These are phyloP conservation scores for Penicillium cinerascens DNA, from an alignment of 495 filamentous ascomycete genomes.

Conservation along the genomic window DNA sequence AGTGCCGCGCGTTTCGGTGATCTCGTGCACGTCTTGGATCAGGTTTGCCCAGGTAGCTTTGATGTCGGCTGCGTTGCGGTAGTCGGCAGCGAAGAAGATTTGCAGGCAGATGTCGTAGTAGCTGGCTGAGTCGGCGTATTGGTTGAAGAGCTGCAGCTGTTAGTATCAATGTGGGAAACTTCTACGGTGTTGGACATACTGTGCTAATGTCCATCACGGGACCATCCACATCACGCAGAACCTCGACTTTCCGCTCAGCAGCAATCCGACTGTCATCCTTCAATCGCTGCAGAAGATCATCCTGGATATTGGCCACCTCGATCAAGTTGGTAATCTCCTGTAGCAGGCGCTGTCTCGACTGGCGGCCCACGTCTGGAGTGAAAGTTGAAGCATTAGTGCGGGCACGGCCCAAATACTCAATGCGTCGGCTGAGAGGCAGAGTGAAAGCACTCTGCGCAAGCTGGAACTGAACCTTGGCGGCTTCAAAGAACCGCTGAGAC, in stretches of 20 bases:
- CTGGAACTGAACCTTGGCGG: slow-evolving; percentile 78
- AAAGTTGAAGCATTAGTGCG: slow-evolving; percentile 80
- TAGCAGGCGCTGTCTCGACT: slow-evolving; percentile 70
- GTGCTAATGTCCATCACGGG: slow-evolving; percentile 67
- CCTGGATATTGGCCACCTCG: slow-evolving; percentile 91
- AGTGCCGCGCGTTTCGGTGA: slow-evolving; percentile 52
- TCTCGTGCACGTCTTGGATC: slow-evolving; percentile 64
- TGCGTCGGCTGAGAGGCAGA: slow-evolving; percentile 70
- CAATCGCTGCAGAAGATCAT: slow-evolving; percentile 80
- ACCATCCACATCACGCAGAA: slow-evolving; percentile 67
- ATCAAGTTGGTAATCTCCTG: slow-evolving; percentile 82
- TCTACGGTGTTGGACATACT: slow-evolving; percentile 54
- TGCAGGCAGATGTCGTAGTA: slow-evolving; percentile 92
- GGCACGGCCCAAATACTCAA: slow-evolving; percentile 84
- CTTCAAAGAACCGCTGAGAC: slow-evolving; percentile 72
- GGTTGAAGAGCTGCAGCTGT: slow-evolving; percentile 72
- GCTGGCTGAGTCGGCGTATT: slow-evolving; percentile 77
- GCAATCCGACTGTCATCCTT: slow-evolving; percentile 66
- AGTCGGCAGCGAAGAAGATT: slow-evolving; percentile 84
- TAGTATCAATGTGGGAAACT: background rate
- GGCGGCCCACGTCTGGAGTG: slow-evolving; percentile 66
- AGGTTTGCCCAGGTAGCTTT: slow-evolving; percentile 78
- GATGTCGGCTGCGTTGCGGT: slow-evolving; percentile 80
- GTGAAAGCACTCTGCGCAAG: slow-evolving; percentile 77
- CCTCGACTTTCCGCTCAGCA: slow-evolving; percentile 53